Evolutionary conservation across 306 rosid genomes (phyloP), one percentile per base, ranked within the genome.

Genomic region (Cucurbita argyrosperma): DNA sequence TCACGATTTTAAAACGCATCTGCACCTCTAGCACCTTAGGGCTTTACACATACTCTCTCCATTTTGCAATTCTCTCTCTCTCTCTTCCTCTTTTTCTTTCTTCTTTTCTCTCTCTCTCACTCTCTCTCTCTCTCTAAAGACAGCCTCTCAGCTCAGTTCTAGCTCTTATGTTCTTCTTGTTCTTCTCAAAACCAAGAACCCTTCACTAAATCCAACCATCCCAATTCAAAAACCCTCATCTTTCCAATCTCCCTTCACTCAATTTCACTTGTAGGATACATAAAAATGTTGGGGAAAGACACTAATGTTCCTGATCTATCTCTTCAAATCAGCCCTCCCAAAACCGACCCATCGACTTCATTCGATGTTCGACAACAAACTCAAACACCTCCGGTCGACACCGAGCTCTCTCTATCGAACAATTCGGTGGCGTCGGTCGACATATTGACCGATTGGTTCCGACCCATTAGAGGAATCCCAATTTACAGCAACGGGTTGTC

Each of bases 321-420:
- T 10, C 90, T 92, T 6, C 83, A 90, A 76, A 90, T 92, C 53
- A 84, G 89, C 78, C 91, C 84, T 46, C 96, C 98, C 11, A 87
- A 81, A 75, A 85, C 84, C 75, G 84, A 86, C 49, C 79, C 86
- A 57, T 85, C 66, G 5, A 0, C 43, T 60, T 87, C 90, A 54
- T 81, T 90, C 67, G 83, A 88, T 78, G 65, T 83, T 55, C 88
- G 93, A 91, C 72, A 75, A 37, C 51, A 55, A 37, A 83, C 76
- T 19, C 71, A 30, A 9, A 30, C 14, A 2, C 53, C 35, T 6
- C 54, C 45, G 49, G 74, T 68, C 6, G 74, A 68, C 57, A 68
- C 74, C 11, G 72, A 83, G 55, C 90, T 88, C 8, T 87, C 91
- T 50, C 80, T 90, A 0, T 77, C 87, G 1, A 81, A 80, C 15